Evolutionary conservation across 805 yeast species (phyloP).

Genomic region (Wickerhamomyces tratensis): DNA sequence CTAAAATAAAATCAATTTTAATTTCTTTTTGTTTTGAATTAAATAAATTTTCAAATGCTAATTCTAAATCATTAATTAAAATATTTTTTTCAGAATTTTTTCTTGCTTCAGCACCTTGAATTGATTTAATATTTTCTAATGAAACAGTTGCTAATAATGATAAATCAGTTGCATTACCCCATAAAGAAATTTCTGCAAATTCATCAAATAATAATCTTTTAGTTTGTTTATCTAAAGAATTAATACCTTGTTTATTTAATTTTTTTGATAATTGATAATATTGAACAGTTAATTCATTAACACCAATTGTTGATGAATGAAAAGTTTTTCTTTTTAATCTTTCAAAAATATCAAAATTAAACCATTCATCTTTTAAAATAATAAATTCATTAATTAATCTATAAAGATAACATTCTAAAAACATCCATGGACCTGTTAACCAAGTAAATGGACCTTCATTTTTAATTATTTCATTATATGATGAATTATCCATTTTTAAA

Average conservation of each 20-base stretch:
- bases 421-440: slow-evolving; percentile 87
- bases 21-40: slow-evolving; percentile 8
- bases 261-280: slow-evolving; percentile 30
- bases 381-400: slow-evolving; percentile 45
- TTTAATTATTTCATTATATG: slow-evolving; percentile 50
- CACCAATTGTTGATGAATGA: slow-evolving; percentile 64
- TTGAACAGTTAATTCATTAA: slow-evolving; percentile 68
- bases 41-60: slow-evolving; percentile 49
- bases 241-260: neutral
- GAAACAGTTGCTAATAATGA: slow-evolving; percentile 85
- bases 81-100: slow-evolving; percentile 74
- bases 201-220: slow-evolving; percentile 63
- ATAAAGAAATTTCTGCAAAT: slow-evolving; percentile 76
- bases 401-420: slow-evolving; percentile 77
- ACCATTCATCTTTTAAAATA: slow-evolving; percentile 27
- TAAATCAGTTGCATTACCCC: slow-evolving; percentile 98
- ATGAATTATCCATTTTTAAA: slow-evolving; percentile 32
- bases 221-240: slow-evolving; percentile 26
- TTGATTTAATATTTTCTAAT: slow-evolving; percentile 78
- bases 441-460: slow-evolving; percentile 38
- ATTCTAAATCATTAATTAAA: slow-evolving; percentile 60
- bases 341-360: slow-evolving; percentile 64
- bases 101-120: slow-evolving; percentile 86
- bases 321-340: slow-evolving; percentile 67
- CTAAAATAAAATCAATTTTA: slow-evolving; percentile 76